A percentile compares a stretch with the other conserved stretches of the same genome.
Conservation (phyloP, 2,329 filamentous ascomycete species). For the Phyllosticta citribraziliensis region DNA sequence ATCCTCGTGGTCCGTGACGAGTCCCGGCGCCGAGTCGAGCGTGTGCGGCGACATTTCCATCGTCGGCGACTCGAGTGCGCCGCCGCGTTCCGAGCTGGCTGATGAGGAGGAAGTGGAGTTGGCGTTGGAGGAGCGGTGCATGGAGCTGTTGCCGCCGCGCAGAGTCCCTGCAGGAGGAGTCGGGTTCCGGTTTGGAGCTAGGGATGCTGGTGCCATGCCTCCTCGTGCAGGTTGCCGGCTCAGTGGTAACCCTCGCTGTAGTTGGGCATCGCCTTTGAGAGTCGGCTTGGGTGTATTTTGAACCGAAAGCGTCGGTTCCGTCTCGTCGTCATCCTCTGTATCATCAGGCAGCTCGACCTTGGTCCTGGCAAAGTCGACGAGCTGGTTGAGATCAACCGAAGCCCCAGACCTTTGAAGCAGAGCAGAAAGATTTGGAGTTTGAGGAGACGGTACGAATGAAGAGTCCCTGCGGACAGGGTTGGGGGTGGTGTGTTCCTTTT, state of each 20-base stretch:
- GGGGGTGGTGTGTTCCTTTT: neutral
- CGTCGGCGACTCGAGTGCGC: conserved; percentile 10
- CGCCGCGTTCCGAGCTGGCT: conserved; percentile 3
- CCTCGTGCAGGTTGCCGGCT: conserved; percentile 13
- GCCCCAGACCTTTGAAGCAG: conserved; percentile 32
- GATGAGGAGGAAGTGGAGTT: neutral
- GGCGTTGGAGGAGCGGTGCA: neutral
- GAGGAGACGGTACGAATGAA: conserved; percentile 28
- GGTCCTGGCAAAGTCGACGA: conserved; percentile 26
- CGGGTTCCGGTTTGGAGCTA: conserved; percentile 5
- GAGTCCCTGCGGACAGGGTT: conserved; percentile 7
- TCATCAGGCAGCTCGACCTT: conserved; percentile 27
- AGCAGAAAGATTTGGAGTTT: conserved; percentile 33
- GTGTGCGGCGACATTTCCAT: conserved; percentile 37
- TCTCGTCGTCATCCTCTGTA: conserved; percentile 24
- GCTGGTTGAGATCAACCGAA: conserved; percentile 28
- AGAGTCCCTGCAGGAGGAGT: neutral
- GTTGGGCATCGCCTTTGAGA: conserved; percentile 11
- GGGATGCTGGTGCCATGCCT: conserved; percentile 22
- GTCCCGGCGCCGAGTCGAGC: conserved; percentile 39
- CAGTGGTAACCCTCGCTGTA: neutral
- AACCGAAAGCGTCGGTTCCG: neutral
- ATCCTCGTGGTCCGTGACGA: conserved; percentile 42
- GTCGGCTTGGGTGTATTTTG: conserved; percentile 15
- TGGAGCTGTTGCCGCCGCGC: neutral